Base-by-base conservation (phyloP, 2,329 filamentous ascomycete genomes). In the Lachnellula suecica region DNA sequence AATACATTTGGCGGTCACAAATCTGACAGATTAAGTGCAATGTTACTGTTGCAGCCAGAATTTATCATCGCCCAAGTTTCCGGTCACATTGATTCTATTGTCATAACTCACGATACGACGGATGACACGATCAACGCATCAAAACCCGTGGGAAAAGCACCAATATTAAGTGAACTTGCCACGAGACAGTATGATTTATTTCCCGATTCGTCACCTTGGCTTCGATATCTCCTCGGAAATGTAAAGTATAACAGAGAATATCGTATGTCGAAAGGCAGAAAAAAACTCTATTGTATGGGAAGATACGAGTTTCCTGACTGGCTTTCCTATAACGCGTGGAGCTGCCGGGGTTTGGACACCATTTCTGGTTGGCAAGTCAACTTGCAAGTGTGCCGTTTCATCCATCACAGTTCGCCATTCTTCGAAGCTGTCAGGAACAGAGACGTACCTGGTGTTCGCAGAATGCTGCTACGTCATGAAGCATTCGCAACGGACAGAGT, bases 41-140 rank as follows among this genome's bases (percentile, higher is more conserved):
- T 58, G 44, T 44, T 56, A 17, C 47, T 53, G 23, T 25, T 49
- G 8, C 55, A 56, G 17, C 50, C 56, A n/a, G 56, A 56, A 2
- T 43, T 58, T 20, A 58, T 56, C 15, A 17, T 49, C 11, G n/a
- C 34, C 11, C 41, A 47, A 34, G 17, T 57, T n/a, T 27, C 47
- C 7, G 25, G 46, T 2, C 38, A 37, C 35, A 49, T 37, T 4
- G 4, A 27, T 19, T n/a, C 40, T 34, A 9, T 34, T 19, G 13
- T 15, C 19, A 44, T 9, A 20, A 40, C 37, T 20, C 15, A 11
- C n/a, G 8, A 15, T 11, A n/a, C 11, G 13, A 8, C 4, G 40
- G 27, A 49, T 35, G 44, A 44, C 19, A 17, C 24, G 10, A 24
- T 24, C 29, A 15, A 22, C 15, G 20, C 45, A 49, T 15, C 44